Evolutionary conservation across 106 monocot species (phyloP).

Genomic region (Acorus gramineus): DNA sequence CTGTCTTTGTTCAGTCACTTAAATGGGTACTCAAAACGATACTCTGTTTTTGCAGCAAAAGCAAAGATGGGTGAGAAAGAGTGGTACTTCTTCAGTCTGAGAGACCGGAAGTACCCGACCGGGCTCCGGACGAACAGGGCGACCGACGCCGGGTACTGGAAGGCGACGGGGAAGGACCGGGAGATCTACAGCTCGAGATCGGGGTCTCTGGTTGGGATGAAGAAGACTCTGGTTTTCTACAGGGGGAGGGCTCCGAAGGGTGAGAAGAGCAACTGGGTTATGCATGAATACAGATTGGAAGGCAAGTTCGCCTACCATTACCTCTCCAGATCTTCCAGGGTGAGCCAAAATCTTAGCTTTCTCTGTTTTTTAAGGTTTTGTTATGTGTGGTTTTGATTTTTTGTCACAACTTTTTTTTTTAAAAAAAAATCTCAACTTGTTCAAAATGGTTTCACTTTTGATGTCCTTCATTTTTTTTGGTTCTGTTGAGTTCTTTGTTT

Average conservation of each 20-base stretch:
- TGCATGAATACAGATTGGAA: conserved; percentile 93
- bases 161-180: conserved; percentile 93
- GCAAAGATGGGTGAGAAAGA: conserved; percentile 97
- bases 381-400: background rate
- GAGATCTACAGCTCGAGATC: conserved; percentile 71
- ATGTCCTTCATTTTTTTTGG: too few relatives aligned
- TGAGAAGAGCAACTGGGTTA: conserved; percentile 97
- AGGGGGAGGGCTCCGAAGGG: conserved; percentile 93
- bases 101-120: conserved; percentile 91
- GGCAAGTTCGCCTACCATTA: conserved; percentile 77
- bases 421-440: too few relatives aligned
- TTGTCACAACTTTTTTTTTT: background rate
- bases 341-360: conserved; percentile 4
- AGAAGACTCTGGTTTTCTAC: conserved; percentile 98
- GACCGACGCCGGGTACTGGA: conserved; percentile 90
- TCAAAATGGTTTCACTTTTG: too few relatives aligned
- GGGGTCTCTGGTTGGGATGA: conserved; percentile 77
- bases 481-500: too few relatives aligned
- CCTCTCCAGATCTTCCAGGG: conserved; percentile 74
- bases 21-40: background rate
- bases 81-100: conserved; percentile 94
- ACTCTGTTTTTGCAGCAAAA: conserved; percentile 31
- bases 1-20: background rate
- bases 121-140: conserved; percentile 89
- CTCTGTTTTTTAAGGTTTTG: background rate